phyloP scores from a whole-genome alignment of 352 stramenopile genomes.

The Phytophthora fragariae region DNA sequence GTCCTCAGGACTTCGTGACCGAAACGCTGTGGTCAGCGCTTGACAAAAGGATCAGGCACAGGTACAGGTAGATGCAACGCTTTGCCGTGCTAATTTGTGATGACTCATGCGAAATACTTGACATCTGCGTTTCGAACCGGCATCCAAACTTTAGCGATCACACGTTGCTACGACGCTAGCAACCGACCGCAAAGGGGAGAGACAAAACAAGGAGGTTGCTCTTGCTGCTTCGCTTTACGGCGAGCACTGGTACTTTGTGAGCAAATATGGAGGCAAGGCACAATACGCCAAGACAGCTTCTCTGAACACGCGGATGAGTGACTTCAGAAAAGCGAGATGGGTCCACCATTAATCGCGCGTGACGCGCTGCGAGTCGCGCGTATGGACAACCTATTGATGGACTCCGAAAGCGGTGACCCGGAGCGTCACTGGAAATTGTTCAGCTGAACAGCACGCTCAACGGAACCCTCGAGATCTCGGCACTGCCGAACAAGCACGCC shows the following conservation, averaged over 20 bases:
- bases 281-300: not conserved
- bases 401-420: not conserved
- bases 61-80: not conserved
- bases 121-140: not conserved
- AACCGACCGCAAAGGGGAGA: not conserved
- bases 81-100: not conserved
- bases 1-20: not conserved
- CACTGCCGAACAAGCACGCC: conserved; percentile 41
- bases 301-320: conserved; percentile 19
- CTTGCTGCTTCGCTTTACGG: not conserved
- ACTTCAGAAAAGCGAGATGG: conserved; percentile 26
- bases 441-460: conserved; percentile 30
- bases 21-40: conserved; percentile 6
- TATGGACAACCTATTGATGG: conserved; percentile 9
- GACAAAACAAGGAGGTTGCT: not conserved
- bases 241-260: not conserved
- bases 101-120: conserved; percentile 1
- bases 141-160: not conserved
- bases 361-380: not conserved
- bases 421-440: conserved; percentile 13
- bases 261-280: not conserved
- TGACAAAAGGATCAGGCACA: not conserved
- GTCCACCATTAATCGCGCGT: conserved; percentile 16
- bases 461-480: conserved; percentile 35
- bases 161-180: not conserved